Percentiles rank a stretch among this genome's conserved stretches.
phyloP scores from a whole-genome alignment of 257 asterid genomes.

The Rhazya stricta region DNA sequence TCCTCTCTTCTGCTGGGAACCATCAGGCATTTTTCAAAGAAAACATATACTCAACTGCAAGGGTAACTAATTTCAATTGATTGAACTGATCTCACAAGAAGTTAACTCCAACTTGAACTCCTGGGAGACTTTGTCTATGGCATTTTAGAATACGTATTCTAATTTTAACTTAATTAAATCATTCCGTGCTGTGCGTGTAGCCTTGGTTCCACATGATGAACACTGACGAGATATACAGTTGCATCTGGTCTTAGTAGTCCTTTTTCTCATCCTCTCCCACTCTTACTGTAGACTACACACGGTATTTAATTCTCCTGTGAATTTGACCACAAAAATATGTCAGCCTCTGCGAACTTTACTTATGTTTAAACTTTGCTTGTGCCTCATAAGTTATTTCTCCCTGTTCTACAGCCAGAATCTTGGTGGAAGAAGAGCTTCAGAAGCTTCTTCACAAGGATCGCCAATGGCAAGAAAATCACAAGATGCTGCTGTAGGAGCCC shows the following conservation, averaged over 20 bases:
- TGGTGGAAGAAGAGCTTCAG: conserved; percentile 51
- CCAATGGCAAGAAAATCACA: conserved; percentile 59
- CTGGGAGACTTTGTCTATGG: too few relatives aligned
- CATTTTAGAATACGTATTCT: too few relatives aligned
- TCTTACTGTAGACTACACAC: neutral
- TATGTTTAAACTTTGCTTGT: too few relatives aligned
- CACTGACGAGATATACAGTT: neutral
- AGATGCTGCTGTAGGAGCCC: conserved; percentile 83
- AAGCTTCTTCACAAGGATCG: conserved; percentile 44
- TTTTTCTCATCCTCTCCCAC: neutral
- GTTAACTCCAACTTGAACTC: neutral
- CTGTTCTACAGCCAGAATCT: conserved; percentile 42
- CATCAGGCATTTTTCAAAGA: neutral
- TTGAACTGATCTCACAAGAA: neutral
- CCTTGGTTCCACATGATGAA: neutral
- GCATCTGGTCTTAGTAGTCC: neutral
- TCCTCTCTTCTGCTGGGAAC: neutral
- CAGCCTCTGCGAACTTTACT: neutral
- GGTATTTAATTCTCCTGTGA: neutral
- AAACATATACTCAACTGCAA: neutral
- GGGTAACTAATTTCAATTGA: neutral
- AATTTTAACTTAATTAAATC: neutral
- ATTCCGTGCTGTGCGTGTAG: neutral
- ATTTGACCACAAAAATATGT: neutral
- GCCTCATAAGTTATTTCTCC: neutral